phyloP scores from a whole-genome alignment of 805 yeast genomes.

The Pichia heedii region DNA sequence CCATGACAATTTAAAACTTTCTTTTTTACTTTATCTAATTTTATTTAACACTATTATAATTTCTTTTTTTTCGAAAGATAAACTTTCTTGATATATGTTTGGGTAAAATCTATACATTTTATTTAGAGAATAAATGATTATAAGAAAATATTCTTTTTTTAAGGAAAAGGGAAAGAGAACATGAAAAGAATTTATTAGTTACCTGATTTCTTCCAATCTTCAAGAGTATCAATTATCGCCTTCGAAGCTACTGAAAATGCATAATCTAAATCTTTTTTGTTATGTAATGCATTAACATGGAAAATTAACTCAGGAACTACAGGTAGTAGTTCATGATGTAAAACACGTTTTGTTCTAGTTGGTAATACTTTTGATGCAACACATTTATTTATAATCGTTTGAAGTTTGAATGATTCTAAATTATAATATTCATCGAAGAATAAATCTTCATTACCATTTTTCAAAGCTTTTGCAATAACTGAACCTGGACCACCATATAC shows the following conservation, averaged over 20 bases:
- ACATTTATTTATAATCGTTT: constrained; percentile 51
- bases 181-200: background rate
- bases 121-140: too few species aligned
- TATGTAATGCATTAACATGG: constrained; percentile 38
- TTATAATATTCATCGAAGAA: constrained; percentile 36
- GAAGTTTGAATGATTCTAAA: constrained; percentile 54
- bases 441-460: constrained; percentile 33
- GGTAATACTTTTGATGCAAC: constrained; percentile 50
- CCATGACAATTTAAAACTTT: too few species aligned
- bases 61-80: too few species aligned
- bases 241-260: constrained; percentile 33
- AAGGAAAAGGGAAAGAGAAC: too few species aligned
- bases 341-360: constrained; percentile 45
- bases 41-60: too few species aligned
- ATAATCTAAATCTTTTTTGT: constrained; percentile 34
- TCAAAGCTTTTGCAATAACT: constrained; percentile 34
- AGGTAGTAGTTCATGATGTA: constrained; percentile 69
- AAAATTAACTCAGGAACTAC: constrained; percentile 52
- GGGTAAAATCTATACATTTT: too few species aligned
- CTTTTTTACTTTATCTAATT: too few species aligned
- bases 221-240: constrained; percentile 5
- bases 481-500: constrained; percentile 40
- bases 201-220: constrained; percentile 1
- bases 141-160: too few species aligned
- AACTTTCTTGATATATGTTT: too few species aligned